Conservation (phyloP, 2,329 filamentous ascomycete species). For the Colletotrichum sansevieriae region DNA sequence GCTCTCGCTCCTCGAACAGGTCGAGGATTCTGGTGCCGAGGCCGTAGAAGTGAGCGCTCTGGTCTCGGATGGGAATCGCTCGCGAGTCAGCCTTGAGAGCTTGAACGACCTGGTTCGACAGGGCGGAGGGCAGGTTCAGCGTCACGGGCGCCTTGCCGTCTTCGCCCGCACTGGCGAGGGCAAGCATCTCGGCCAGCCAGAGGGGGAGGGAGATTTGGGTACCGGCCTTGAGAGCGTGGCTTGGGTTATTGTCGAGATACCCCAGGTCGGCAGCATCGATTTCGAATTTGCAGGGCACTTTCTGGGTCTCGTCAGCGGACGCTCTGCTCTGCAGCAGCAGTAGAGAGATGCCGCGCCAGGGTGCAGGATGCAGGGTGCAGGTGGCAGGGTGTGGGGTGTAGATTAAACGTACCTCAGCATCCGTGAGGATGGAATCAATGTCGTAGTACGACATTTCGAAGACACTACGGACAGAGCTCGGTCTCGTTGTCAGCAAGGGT, state of each 20-base stretch:
- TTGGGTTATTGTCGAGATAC: constrained; percentile 86
- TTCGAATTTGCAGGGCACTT: constrained; percentile 96
- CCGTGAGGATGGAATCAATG: constrained; percentile 85
- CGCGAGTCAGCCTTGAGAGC: constrained; percentile 92
- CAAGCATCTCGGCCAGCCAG: constrained; percentile 96
- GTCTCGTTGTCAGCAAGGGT: not conserved
- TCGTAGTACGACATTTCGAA: constrained; percentile 80
- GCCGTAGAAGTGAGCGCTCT: constrained; percentile 89
- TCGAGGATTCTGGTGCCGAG: constrained; percentile 89
- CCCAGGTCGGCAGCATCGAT: constrained; percentile 89
- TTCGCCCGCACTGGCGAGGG: constrained; percentile 69
- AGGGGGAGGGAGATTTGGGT: constrained; percentile 87
- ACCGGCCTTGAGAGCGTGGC: constrained; percentile 79
- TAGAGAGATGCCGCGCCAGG: not conserved
- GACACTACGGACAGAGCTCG: no score
- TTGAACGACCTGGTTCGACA: constrained; percentile 85
- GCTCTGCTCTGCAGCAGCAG: not conserved
- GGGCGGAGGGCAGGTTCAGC: constrained; percentile 83
- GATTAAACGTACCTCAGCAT: constrained; percentile 74
- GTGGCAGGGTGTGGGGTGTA: no score
- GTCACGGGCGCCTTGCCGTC: constrained; percentile 74
- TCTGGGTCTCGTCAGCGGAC: constrained; percentile 63
- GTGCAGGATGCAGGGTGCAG: no score
- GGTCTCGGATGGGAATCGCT: constrained; percentile 84
- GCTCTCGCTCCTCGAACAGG: constrained; percentile 84